phyloP scores from a whole-genome alignment of 306 rosid species.

The Quercus robur region DNA sequence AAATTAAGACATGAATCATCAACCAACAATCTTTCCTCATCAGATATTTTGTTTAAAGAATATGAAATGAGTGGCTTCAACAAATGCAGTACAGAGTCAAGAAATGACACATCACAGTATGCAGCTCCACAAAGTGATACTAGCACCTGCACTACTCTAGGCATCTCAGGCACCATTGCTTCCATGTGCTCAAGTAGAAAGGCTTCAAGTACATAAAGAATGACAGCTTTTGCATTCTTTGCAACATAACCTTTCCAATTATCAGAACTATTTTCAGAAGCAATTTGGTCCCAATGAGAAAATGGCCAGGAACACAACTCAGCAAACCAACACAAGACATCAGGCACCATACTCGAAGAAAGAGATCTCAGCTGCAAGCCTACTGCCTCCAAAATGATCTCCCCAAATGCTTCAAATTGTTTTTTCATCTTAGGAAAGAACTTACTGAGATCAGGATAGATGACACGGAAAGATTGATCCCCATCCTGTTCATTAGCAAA shows the following conservation, averaged over 20 bases:
- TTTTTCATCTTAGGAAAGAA: constrained; percentile 83
- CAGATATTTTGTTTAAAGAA: constrained; percentile 62
- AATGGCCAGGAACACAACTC: constrained; percentile 83
- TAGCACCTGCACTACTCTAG: constrained; percentile 75
- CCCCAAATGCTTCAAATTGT: constrained; percentile 77
- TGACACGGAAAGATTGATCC: constrained; percentile 59
- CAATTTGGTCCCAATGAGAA: constrained; percentile 25
- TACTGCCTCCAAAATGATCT: constrained; percentile 82
- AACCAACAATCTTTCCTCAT: constrained; percentile 57
- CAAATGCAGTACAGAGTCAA: constrained; percentile 63
- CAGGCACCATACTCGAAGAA: constrained; percentile 71
- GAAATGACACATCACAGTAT: constrained; percentile 90
- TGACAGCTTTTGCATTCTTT: constrained; percentile 83
- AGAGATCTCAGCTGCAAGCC: constrained; percentile 84
- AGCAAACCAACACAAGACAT: constrained; percentile 86
- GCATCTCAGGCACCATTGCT: constrained; percentile 86
- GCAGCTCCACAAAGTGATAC: constrained; percentile 69
- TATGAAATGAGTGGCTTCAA: constrained; percentile 85
- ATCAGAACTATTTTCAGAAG: constrained; percentile 37
- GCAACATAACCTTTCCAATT: constrained; percentile 69
- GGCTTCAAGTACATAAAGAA: constrained; percentile 79
- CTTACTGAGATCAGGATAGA: constrained; percentile 72
- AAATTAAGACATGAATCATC: constrained; percentile 71
- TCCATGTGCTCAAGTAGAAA: constrained; percentile 88
- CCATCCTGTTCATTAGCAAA: constrained; percentile 35